phyloP scores from a whole-genome alignment of 306 rosid species.

The Alnus glutinosa region DNA sequence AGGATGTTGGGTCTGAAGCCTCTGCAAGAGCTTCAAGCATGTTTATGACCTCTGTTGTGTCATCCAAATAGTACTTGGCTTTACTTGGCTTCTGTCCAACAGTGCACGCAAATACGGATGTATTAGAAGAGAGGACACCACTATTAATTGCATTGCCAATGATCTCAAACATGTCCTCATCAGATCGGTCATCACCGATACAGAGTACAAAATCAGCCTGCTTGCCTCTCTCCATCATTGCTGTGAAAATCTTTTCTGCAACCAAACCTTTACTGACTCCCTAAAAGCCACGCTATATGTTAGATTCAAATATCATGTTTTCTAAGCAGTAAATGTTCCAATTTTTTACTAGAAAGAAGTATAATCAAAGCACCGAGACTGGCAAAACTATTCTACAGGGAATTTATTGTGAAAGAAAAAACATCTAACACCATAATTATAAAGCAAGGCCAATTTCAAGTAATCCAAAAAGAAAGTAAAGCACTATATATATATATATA shows the following conservation, averaged over 20 bases:
- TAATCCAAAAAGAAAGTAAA: not conserved
- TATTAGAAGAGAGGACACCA: slow-evolving; percentile 39
- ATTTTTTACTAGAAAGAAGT: not conserved
- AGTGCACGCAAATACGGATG: slow-evolving; percentile 59
- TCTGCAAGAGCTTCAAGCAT: slow-evolving; percentile 64
- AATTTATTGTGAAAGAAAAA: not conserved
- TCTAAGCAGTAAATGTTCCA: not conserved
- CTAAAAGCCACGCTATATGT: slow-evolving; percentile 30
- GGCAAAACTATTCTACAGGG: not conserved
- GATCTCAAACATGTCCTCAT: slow-evolving; percentile 72
- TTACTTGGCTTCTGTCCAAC: slow-evolving; percentile 81
- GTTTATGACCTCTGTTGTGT: slow-evolving; percentile 53
- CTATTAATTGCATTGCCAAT: slow-evolving; percentile 44
- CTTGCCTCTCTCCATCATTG: slow-evolving; percentile 45
- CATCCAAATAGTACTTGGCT: slow-evolving; percentile 71
- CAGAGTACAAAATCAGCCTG: slow-evolving; percentile 64
- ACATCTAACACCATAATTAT: not conserved
- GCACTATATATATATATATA: not conserved
- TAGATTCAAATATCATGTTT: slow-evolving; percentile 1
- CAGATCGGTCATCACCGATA: slow-evolving; percentile 70
- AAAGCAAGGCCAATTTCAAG: not conserved
- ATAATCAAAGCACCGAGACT: not conserved
- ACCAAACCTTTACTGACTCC: slow-evolving; percentile 72
- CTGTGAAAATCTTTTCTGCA: slow-evolving; percentile 56
- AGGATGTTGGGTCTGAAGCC: slow-evolving; percentile 38